Conservation (phyloP, 495 filamentous ascomycete species). For the Podospora comata region DNA sequence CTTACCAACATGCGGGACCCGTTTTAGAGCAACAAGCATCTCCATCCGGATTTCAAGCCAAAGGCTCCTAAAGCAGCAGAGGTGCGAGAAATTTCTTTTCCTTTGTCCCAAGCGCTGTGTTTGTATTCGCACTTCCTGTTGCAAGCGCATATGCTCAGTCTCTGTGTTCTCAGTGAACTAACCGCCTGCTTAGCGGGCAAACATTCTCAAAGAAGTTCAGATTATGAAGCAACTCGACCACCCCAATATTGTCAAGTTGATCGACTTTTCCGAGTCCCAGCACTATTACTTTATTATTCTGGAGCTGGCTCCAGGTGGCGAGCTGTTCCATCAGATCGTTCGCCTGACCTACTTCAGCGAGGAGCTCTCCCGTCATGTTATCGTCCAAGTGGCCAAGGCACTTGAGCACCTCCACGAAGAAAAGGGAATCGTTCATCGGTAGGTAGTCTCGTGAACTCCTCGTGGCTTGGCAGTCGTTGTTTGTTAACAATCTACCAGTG, state of each 20-base stretch:
- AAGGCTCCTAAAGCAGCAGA: constrained; percentile 91
- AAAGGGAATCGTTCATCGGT: constrained; percentile 95
- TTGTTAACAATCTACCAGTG: constrained; percentile 51
- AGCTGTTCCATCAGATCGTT: constrained; percentile 98
- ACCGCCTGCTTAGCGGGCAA: constrained; percentile 65
- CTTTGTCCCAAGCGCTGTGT: constrained; percentile 22
- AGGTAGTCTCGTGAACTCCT: constrained; percentile 32
- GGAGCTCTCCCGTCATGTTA: constrained; percentile 90
- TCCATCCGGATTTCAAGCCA: constrained; percentile 88
- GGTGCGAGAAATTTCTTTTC: constrained; percentile 68
- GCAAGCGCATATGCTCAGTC: background rate
- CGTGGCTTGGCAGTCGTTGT: background rate
- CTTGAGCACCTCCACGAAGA: constrained; percentile 94
- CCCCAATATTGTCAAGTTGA: constrained; percentile 87
- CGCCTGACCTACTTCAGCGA: constrained; percentile 98
- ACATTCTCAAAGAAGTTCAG: constrained; percentile 96
- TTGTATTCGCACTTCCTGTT: background rate
- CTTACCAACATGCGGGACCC: constrained; percentile 42
- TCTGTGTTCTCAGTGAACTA: constrained; percentile 5
- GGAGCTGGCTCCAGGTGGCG: constrained; percentile 91
- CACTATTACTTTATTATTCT: constrained; percentile 98
- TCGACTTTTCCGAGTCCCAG: constrained; percentile 88
- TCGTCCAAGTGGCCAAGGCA: constrained; percentile 86
- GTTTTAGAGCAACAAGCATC: constrained; percentile 73
- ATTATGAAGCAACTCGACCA: constrained; percentile 98